These are phyloP conservation scores for Fraxinus floribunda DNA, from an alignment of 305 asterid genomes.

Conservation along the genomic window DNA sequence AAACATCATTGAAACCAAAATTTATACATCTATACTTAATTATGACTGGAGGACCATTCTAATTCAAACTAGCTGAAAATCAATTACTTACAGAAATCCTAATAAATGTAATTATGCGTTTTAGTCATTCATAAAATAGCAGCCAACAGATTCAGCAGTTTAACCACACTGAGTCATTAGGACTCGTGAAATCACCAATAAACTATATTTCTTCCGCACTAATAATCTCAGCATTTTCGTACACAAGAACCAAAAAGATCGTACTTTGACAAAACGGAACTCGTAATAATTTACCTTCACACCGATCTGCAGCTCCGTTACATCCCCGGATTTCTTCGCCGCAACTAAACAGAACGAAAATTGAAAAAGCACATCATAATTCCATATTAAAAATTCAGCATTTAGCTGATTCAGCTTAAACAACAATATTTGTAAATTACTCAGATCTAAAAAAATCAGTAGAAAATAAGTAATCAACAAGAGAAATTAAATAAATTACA, in stretches of 20 bases:
- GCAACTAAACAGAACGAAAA: constrained; percentile 36
- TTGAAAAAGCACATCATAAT: background rate
- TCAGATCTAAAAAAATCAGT: constrained; percentile 28
- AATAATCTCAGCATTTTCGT: background rate
- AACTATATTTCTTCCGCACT: background rate
- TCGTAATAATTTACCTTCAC: constrained; percentile 59
- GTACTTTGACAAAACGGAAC: background rate
- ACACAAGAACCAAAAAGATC: background rate
- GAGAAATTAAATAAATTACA: background rate
- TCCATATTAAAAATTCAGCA: background rate
- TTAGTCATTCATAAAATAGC: background rate
- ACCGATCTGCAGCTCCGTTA: constrained; percentile 83
- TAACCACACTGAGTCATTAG: background rate
- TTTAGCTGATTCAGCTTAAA: background rate
- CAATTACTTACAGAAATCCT: background rate
- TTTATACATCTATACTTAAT: background rate
- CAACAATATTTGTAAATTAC: background rate
- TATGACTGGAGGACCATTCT: background rate
- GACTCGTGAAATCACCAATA: background rate
- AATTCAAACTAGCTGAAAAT: background rate
- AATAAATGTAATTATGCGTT: background rate
- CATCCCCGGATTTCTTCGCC: constrained; percentile 81
- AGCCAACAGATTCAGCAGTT: background rate
- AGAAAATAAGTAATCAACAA: background rate
- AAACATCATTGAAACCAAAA: background rate